Conservation (phyloP, 2,329 filamentous ascomycete genomes). For the Trichoderma koningiopsis region DNA sequence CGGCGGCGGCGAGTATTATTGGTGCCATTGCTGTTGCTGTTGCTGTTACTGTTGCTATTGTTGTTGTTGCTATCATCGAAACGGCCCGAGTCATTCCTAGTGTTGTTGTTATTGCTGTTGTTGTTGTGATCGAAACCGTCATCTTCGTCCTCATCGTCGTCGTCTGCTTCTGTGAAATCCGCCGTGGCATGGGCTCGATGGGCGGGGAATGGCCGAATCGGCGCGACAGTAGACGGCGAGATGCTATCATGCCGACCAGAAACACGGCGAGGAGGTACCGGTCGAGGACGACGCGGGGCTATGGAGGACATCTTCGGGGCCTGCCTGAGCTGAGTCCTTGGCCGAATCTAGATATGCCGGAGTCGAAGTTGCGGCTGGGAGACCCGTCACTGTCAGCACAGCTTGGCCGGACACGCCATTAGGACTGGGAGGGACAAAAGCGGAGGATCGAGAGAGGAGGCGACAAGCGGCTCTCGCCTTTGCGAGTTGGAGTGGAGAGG, state of each 20-base stretch:
- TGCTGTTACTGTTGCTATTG: slow-evolving; percentile 24
- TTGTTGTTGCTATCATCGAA: not conserved
- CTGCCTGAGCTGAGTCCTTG: not conserved
- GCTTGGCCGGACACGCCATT: slow-evolving; percentile 23
- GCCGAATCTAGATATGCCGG: not conserved
- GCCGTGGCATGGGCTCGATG: slow-evolving; percentile 57
- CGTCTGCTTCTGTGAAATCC: slow-evolving; percentile 66
- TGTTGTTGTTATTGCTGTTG: not conserved
- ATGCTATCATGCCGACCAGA: slow-evolving; percentile 36
- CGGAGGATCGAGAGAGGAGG: not conserved
- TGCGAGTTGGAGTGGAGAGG: slow-evolving; percentile 21
- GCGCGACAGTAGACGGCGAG: slow-evolving; percentile 38
- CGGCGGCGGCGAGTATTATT: slow-evolving; percentile 12
- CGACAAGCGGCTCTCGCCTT: slow-evolving; percentile 19
- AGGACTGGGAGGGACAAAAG: not conserved
- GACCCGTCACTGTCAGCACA: slow-evolving; percentile 20
- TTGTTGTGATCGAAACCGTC: slow-evolving; percentile 30
- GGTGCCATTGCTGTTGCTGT: slow-evolving; percentile 1
- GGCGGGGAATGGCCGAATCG: slow-evolving; percentile 34
- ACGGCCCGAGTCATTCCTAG: not conserved
- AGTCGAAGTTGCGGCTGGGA: slow-evolving; percentile 12
- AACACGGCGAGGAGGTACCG: slow-evolving; percentile 39
- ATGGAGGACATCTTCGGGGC: slow-evolving; percentile 42
- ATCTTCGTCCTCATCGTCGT: slow-evolving; percentile 48
- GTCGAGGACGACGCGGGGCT: slow-evolving; percentile 40